These are phyloP conservation scores for Andrographis paniculata DNA, from an alignment of 305 asterid species.

Conservation along the genomic window DNA sequence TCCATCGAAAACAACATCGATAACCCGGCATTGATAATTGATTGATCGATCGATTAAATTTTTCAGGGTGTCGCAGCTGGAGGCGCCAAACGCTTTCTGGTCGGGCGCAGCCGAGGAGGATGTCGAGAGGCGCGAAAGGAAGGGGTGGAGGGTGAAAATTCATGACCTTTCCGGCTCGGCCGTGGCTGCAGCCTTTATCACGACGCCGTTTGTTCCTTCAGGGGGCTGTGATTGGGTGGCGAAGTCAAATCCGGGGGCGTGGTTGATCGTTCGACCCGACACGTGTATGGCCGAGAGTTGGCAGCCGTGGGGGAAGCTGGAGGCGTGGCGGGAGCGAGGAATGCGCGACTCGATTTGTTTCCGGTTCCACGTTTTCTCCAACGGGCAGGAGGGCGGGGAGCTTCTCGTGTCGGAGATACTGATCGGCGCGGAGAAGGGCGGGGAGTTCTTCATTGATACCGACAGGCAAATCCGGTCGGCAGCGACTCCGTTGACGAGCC, in stretches of 20 bases:
- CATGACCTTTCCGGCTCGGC: conserved; percentile 93
- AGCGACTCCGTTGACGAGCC: conserved; percentile 57
- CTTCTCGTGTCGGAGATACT: conserved; percentile 64
- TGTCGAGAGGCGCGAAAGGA: conserved; percentile 66
- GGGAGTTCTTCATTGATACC: conserved; percentile 71
- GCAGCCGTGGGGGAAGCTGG: conserved; percentile 99
- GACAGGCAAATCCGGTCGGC: conserved; percentile 51
- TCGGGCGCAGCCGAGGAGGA: conserved; percentile 53
- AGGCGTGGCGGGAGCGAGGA: conserved; percentile 93
- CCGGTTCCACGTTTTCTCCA: conserved; percentile 73
- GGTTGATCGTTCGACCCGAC: conserved; percentile 88
- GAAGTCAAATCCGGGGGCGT: conserved; percentile 93
- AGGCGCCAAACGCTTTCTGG: conserved; percentile 61
- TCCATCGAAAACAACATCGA: too few relatives aligned
- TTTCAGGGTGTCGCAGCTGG: conserved; percentile 60
- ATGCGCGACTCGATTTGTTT: conserved; percentile 57
- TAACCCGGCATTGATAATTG: too few relatives aligned
- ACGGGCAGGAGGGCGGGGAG: conserved; percentile 63
- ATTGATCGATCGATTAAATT: conserved; percentile 3
- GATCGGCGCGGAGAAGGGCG: conserved; percentile 74
- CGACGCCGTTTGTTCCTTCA: conserved; percentile 88
- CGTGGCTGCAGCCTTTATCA: conserved; percentile 87
- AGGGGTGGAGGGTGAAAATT: conserved; percentile 90
- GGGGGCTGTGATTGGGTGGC: conserved; percentile 95
- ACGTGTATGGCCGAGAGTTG: conserved; percentile 64